Base-by-base conservation (phyloP, 495 filamentous ascomycete genomes). In the Xylaria intraflava region DNA sequence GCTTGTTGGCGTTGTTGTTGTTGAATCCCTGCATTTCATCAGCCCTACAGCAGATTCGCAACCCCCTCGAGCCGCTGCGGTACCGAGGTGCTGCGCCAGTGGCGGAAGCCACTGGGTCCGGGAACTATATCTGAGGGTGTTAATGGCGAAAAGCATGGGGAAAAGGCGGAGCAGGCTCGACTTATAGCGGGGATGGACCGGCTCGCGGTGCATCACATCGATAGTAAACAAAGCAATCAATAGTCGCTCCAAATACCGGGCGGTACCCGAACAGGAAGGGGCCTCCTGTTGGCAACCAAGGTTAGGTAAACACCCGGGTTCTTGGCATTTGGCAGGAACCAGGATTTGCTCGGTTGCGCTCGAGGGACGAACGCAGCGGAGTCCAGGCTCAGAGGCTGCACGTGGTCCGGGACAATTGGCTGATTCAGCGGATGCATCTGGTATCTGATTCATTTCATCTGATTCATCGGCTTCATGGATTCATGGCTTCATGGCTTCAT, bases 381-480 rank as follows among this genome's bases (percentile, higher is more conserved):
- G 17, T 2, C 22, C 30, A 22, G 38, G 5, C 12, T 43, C 9
- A 2, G 3, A 24, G 9, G 11, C 20, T 6, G 49, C 12, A 52
- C 49, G 49, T 52, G 49, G 49, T 23, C 20, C 29, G 12, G 40
- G 19, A 12, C 50, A 52, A 52, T 52, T 45, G 50, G 50, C 22
- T 52, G 14, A 4, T 27, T 14, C 16, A 29, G 20, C 14, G 35
- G n/a, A n/a, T n/a, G n/a, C n/a, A n/a, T n/a, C n/a, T n/a, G n/a
- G n/a, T n/a, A n/a, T n/a, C n/a, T n/a, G n/a, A n/a, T n/a, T n/a
- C n/a, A n/a, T n/a, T n/a, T n/a, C n/a, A n/a, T n/a, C n/a, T n/a
- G n/a, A n/a, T n/a, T n/a, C n/a, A n/a, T n/a, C n/a, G n/a, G n/a
- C n/a, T n/a, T n/a, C n/a, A n/a, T n/a, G n/a, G n/a, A n/a, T n/a